phyloP scores from a whole-genome alignment of 2,329 filamentous ascomycete species.

The Exophiala aquamarina region DNA sequence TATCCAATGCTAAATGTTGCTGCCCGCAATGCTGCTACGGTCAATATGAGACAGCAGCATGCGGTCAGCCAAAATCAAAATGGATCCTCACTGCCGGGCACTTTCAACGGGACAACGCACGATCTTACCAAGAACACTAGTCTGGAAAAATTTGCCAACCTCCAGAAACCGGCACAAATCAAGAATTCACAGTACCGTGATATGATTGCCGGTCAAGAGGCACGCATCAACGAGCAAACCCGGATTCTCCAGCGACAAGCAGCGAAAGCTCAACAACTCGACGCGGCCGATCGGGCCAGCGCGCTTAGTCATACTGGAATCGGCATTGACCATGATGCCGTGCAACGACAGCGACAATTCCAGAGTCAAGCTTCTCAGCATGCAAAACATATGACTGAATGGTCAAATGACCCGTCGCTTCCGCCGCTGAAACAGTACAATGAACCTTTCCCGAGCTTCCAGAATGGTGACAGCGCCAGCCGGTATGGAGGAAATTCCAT shows the following conservation, averaged over 20 bases:
- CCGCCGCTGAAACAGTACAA: conserved; percentile 20
- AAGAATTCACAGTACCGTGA: conserved; percentile 24
- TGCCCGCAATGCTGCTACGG: conserved; percentile 23
- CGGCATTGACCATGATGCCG: conserved; percentile 26
- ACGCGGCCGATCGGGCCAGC: conserved; percentile 9
- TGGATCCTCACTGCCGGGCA: conserved; percentile 14
- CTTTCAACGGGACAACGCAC: conserved; percentile 20
- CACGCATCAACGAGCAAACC: conserved; percentile 27
- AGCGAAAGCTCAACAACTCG: conserved; percentile 22
- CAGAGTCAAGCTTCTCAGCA: conserved; percentile 27
- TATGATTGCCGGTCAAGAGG: conserved; percentile 25
- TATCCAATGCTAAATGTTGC: conserved; percentile 22
- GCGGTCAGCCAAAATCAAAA: conserved; percentile 13
- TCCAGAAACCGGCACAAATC: conserved; percentile 12
- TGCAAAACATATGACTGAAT: conserved; percentile 26
- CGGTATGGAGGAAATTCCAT: conserved; percentile 12
- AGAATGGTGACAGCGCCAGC: conserved; percentile 1
- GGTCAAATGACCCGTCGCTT: conserved; percentile 24
- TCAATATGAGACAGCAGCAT: not conserved
- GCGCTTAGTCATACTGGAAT: conserved; percentile 12
- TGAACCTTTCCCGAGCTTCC: conserved; percentile 19
- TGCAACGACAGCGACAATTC: conserved; percentile 28
- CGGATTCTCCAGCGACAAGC: conserved; percentile 29
- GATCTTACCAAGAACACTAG: conserved; percentile 19
- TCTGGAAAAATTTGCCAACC: conserved; percentile 16